These are phyloP conservation scores for Plasmodium yoelii DNA, from an alignment of 169 alveolate species.

Conservation along the genomic window DNA sequence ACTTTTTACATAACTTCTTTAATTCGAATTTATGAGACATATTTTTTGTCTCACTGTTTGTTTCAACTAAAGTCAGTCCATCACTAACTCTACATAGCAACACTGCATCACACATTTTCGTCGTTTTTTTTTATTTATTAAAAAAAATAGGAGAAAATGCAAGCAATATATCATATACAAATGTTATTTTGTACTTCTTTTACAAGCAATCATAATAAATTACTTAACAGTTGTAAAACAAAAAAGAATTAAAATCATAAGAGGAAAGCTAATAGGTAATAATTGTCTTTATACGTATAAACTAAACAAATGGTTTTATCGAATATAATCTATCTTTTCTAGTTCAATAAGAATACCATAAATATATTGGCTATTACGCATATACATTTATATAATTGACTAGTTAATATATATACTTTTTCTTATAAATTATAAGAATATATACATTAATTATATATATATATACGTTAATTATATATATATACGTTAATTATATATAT, in stretches of 20 bases:
- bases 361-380: background rate
- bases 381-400: background rate
- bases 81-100: constrained; percentile 84
- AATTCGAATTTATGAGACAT: constrained; percentile 67
- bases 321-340: background rate
- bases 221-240: background rate
- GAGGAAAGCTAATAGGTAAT: background rate
- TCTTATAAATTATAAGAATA: background rate
- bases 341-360: no score
- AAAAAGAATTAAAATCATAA: background rate
- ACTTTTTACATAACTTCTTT: constrained; percentile 71
- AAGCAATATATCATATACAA: background rate
- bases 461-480: no score
- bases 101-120: constrained; percentile 83
- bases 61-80: constrained; percentile 85
- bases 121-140: background rate
- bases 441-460: no score
- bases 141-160: background rate
- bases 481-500: no score
- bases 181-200: background rate
- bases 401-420: background rate
- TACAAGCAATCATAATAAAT: background rate
- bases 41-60: constrained; percentile 74
- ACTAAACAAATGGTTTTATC: background rate
- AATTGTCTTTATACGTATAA: background rate